A percentile compares a stretch with the other conserved stretches of the same genome.
Conservation (phyloP, 1,284 basidiomycete species). For the Pterulicium gracile region DNA sequence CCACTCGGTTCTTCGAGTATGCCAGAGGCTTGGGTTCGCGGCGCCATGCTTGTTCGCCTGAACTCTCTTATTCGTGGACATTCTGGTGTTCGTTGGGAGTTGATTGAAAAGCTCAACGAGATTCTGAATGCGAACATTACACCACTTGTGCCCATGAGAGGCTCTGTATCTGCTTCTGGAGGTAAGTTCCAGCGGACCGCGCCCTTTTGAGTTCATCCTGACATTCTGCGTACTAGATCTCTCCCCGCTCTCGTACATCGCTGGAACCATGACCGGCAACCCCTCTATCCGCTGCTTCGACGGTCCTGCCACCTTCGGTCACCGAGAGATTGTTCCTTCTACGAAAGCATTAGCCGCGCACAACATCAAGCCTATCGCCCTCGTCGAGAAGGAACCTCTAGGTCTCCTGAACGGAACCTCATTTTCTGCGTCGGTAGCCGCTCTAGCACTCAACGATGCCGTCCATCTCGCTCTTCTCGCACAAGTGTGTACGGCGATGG, state of each 20-base stretch:
- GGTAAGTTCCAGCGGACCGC: slow-evolving; percentile 15
- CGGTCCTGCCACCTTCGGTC: slow-evolving; percentile 22
- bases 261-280: slow-evolving; percentile 41
- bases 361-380: slow-evolving; percentile 34
- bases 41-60: slow-evolving; percentile 48
- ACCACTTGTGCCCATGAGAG: slow-evolving; percentile 44
- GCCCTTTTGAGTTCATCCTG: slow-evolving; percentile 9
- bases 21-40: slow-evolving; percentile 86
- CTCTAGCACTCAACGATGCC: slow-evolving; percentile 37
- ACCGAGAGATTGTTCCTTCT: slow-evolving; percentile 29
- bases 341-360: slow-evolving; percentile 33
- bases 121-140: slow-evolving; percentile 41
- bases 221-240: slow-evolving; percentile 21
- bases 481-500: slow-evolving; percentile 49
- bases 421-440: slow-evolving; percentile 24
- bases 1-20: slow-evolving; percentile 59
- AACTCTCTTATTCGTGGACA: slow-evolving; percentile 51
- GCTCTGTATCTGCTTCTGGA: slow-evolving; percentile 46
- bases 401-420: slow-evolving; percentile 51
- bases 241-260: slow-evolving; percentile 47
- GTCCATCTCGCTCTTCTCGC: slow-evolving; percentile 38
- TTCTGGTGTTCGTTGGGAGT: slow-evolving; percentile 45
- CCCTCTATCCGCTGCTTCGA: slow-evolving; percentile 38
- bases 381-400: slow-evolving; percentile 47
- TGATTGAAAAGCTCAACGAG: slow-evolving; percentile 39